Evolutionary conservation across 371 early-diverging fungal genomes (phyloP).

Genomic region (Rhizopus stolonifer): DNA sequence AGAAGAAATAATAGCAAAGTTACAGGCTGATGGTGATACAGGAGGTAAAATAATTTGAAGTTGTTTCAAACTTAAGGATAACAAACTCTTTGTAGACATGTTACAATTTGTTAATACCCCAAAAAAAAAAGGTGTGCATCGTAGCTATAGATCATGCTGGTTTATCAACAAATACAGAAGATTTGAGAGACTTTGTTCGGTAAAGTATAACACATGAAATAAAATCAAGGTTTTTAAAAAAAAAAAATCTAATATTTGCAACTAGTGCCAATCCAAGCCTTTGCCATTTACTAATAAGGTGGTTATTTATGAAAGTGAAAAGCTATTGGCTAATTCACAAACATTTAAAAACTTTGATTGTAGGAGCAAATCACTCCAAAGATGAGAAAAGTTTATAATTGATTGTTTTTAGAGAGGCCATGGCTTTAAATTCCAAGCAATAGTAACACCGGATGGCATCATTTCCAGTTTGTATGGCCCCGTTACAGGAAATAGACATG

Average conservation of each 20-base stretch:
- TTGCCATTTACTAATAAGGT: slow-evolving; percentile 3
- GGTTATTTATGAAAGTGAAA: slow-evolving; percentile 2
- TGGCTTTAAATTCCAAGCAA: too few relatives aligned
- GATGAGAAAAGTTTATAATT: too few relatives aligned
- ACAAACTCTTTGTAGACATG: slow-evolving; percentile 7
- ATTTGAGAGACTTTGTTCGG: slow-evolving; percentile 6
- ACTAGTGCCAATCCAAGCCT: not conserved
- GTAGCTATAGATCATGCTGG: slow-evolving; percentile 16
- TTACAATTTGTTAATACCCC: slow-evolving; percentile 9
- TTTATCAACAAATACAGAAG: slow-evolving; percentile 19
- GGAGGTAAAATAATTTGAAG: slow-evolving; percentile 13
- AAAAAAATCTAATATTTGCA: too few relatives aligned
- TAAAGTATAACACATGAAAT: not conserved
- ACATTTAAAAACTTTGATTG: not conserved
- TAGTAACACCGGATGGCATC: too few relatives aligned
- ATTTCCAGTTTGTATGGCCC: too few relatives aligned
- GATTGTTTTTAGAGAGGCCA: too few relatives aligned
- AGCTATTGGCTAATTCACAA: not conserved
- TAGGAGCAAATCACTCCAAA: not conserved
- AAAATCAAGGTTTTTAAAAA: too few relatives aligned
- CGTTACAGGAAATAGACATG: too few relatives aligned
- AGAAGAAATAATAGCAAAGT: slow-evolving; percentile 3
- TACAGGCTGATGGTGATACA: slow-evolving; percentile 15
- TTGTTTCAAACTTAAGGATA: slow-evolving; percentile 3
- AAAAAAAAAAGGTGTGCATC: slow-evolving; percentile 11